Base-by-base conservation (phyloP, 306 rosid species). In the Lotus japonicus region DNA sequence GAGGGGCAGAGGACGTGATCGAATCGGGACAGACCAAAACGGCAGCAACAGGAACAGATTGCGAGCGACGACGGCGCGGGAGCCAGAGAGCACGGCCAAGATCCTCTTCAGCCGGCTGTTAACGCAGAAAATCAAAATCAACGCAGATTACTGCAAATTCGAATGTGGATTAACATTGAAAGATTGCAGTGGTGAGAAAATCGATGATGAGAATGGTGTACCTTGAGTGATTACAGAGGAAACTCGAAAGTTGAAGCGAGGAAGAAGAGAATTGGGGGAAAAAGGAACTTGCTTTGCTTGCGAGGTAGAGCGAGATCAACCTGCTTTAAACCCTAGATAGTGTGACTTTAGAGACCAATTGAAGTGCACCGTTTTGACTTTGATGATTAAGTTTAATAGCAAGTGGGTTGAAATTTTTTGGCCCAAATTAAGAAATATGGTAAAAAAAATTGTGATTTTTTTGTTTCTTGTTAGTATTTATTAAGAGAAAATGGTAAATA, bases 321-420 rank as follows among this genome's bases (percentile, higher is more conserved):
- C 60, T 4, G 11, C 2, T 75, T 75, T 67, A 58, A 75, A 75
- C 75, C 75, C 75, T 57, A 70, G 66, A 13, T 33, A 13, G 59
- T 42, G 33, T 59, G 3, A 13, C n/a, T n/a, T n/a, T 36, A n/a
- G 12, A 36, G 38, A 58, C 46, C 50, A 23, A 13, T 10, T 53
- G 11, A 7, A 70, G n/a, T 70, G 42, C 77, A 63, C 50, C 71
- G 58, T 53, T 73, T 62, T 41, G n/a, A n/a, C n/a, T n/a, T n/a
- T n/a, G 4, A 10, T 38, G 15, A 49, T 11, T 21, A 13, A 1
- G 9, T 38, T 1, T 35, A 4, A 28, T 28, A 2, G 5, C 2
- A 28, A 2, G 33, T 28, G 33, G 33, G 33, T 28, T 28, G 33
- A 28, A 28, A 28, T 28, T 28, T 28, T 0, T 28, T 2, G 5